Percentiles rank a stretch among this genome's conserved stretches.
Conservation (phyloP, 2,329 filamentous ascomycete species). For the Diaporthe sp. region DNA sequence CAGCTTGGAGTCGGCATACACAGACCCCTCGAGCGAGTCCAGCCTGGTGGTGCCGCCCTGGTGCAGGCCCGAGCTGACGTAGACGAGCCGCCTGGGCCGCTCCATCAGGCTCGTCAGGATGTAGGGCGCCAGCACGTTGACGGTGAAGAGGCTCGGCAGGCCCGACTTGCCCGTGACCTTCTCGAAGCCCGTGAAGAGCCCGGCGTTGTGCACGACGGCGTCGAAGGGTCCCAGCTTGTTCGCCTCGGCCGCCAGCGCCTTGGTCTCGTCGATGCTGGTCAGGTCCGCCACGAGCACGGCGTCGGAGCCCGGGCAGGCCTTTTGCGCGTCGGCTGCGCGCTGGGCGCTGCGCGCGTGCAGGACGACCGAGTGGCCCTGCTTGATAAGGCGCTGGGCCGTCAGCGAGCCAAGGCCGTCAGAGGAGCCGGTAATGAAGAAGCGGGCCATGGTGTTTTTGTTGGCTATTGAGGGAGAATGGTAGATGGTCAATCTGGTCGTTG, state of each 20-base stretch:
- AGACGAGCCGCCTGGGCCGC: conserved; percentile 64
- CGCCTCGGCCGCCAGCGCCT: conserved; percentile 64
- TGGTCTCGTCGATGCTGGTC: conserved; percentile 63
- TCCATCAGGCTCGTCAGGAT: conserved; percentile 66
- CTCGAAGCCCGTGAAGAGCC: conserved; percentile 58
- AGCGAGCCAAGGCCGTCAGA: conserved; percentile 69
- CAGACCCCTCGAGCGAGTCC: conserved; percentile 54
- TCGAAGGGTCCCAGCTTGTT: conserved; percentile 67
- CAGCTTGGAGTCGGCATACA: conserved; percentile 69
- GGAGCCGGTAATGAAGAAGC: conserved; percentile 66
- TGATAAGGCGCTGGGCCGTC: conserved; percentile 63
- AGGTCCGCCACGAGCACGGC: conserved; percentile 68
- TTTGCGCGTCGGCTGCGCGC: conserved; percentile 63
- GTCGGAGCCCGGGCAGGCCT: conserved; percentile 64
- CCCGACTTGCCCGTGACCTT: conserved; percentile 50
- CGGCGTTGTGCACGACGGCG: conserved; percentile 71
- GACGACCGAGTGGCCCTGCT: conserved; percentile 67
- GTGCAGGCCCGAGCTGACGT: conserved; percentile 66
- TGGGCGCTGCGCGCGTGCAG: conserved; percentile 70
- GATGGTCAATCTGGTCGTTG: neutral
- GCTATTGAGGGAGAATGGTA: neutral
- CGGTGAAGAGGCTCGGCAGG: conserved; percentile 64
- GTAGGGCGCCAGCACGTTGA: conserved; percentile 72
- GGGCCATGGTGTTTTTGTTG: conserved; percentile 43
- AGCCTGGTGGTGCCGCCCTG: conserved; percentile 61